Base-by-base conservation (phyloP, 805 yeast species). In the Kazachstania psychrophila region DNA sequence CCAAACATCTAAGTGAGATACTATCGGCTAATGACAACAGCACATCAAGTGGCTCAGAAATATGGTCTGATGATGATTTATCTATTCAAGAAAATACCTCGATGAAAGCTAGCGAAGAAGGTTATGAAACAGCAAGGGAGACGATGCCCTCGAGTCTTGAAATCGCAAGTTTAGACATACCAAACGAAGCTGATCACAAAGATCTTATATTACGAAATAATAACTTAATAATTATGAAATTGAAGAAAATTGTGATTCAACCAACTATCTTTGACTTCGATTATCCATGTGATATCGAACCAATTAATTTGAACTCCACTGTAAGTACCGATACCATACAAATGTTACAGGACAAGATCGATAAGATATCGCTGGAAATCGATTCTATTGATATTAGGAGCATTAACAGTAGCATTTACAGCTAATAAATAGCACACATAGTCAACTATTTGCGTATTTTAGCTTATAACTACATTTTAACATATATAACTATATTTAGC, bases 31-130 rank as follows among this genome's bases (percentile, higher is more conserved):
- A 55, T 5, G 56, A 9, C 28, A 43, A 8, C 46, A 50, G 9
- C 52, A 50, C 23, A 41, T 39, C 11, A 15, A 15, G 25, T 11
- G 22, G 28, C 11, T 34, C 38, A 0, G 46, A 46, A 34, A 45
- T 51, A 25, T 47, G 53, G n/a, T 44, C 51, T 4, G 58, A 50
- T 7, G 55, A 46, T 13, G 58, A 54, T 18, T 34, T 47, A n/a
- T 33, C 45, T 13, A 43, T 40, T 29, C 15, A 38, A 2, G 36
- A 31, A 6, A 31, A 36, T 16, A 28, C 15, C 31, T 26, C 5
- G 22, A 24, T 18, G 24, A 17, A 14, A 18, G 31, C 28, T 15
- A 31, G 7, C 9, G 23, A 25, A 10, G 34, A 31, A 8, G 39
- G 39, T 5, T 36, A 36, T 26, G 31, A 36, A 18, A 36, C 39